Evolutionary conservation across 768 basidiomycete genomes (phyloP).

Genomic region (Termitomyces sp.): DNA sequence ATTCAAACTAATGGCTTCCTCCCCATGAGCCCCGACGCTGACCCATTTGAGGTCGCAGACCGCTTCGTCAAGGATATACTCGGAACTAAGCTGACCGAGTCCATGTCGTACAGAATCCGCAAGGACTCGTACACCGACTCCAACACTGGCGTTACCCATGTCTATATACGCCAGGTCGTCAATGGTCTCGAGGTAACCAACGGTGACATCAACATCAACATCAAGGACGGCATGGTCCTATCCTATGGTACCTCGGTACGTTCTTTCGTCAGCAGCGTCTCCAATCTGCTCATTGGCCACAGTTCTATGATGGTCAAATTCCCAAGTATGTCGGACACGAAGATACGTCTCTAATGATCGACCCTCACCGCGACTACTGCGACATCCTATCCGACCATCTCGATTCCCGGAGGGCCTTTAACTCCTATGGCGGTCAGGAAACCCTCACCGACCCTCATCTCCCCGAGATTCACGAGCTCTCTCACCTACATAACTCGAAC

Average conservation of each 20-base stretch:
- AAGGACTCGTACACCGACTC: slow-evolving; percentile 86
- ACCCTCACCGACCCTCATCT: slow-evolving; percentile 27
- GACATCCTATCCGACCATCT: slow-evolving; percentile 39
- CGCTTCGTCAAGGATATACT: slow-evolving; percentile 57
- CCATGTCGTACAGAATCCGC: slow-evolving; percentile 58
- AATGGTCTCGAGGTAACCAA: slow-evolving; percentile 88
- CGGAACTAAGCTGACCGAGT: slow-evolving; percentile 33
- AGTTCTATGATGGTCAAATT: slow-evolving; percentile 76
- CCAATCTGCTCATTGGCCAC: neutral
- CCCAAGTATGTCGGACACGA: slow-evolving; percentile 37
- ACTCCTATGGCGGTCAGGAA: slow-evolving; percentile 31
- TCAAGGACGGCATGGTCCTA: slow-evolving; percentile 78
- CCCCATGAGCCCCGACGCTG: slow-evolving; percentile 34
- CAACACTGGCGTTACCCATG: slow-evolving; percentile 83
- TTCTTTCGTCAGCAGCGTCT: neutral
- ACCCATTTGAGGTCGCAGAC: slow-evolving; percentile 62
- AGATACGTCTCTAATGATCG: slow-evolving; percentile 26
- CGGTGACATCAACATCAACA: slow-evolving; percentile 91
- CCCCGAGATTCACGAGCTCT: slow-evolving; percentile 31
- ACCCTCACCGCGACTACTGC: slow-evolving; percentile 54
- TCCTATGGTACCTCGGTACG: slow-evolving; percentile 87
- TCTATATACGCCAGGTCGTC: slow-evolving; percentile 83
- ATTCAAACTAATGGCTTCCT: slow-evolving; percentile 43
- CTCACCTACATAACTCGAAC: slow-evolving; percentile 53
- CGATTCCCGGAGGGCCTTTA: slow-evolving; percentile 26